A percentile compares a stretch with the other conserved stretches of the same genome.
Conservation (phyloP, 2,329 filamentous ascomycete species). For the Penicillium italicum region DNA sequence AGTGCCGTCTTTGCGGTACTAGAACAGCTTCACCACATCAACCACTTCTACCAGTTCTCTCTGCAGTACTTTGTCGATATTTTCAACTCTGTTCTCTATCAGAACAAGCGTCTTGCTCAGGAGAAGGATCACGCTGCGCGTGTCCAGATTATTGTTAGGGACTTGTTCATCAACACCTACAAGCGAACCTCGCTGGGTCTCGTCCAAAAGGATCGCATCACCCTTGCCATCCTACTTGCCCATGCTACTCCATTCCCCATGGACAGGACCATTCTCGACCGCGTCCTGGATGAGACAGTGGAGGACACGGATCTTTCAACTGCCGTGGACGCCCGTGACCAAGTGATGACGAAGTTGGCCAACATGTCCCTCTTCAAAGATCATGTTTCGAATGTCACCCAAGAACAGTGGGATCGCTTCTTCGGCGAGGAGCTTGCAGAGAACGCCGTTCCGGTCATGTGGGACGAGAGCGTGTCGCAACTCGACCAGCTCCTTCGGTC, state of each 20-base stretch:
- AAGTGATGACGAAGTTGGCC: conserved; percentile 64
- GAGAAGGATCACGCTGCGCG: conserved; percentile 73
- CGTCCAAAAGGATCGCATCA: conserved; percentile 90
- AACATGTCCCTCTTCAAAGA: conserved; percentile 72
- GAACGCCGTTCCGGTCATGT: conserved; percentile 72
- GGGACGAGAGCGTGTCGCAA: conserved; percentile 61
- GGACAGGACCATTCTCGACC: conserved; percentile 84
- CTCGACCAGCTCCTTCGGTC: conserved; percentile 76
- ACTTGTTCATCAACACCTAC: conserved; percentile 88
- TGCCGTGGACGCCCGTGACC: conserved; percentile 59
- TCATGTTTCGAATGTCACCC: conserved; percentile 59
- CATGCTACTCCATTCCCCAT: conserved; percentile 96
- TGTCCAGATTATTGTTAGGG: conserved; percentile 83
- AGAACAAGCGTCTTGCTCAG: conserved; percentile 67
- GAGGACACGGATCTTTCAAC: conserved; percentile 76
- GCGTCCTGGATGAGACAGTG: conserved; percentile 73
- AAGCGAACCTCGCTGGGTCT: conserved; percentile 90
- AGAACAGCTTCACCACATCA: conserved; percentile 95
- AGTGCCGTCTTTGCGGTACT: conserved; percentile 96
- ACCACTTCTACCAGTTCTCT: conserved; percentile 99
- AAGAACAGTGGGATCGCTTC: conserved; percentile 74
- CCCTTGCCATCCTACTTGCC: conserved; percentile 87
- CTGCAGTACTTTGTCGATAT: conserved; percentile 97
- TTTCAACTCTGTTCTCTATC: conserved; percentile 84
- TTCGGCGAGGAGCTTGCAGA: conserved; percentile 82